Evolutionary conservation across 345 rosid genomes (phyloP), one percentile per base, ranked within the genome.

Genomic region (Eucalyptus sideroxylon): DNA sequence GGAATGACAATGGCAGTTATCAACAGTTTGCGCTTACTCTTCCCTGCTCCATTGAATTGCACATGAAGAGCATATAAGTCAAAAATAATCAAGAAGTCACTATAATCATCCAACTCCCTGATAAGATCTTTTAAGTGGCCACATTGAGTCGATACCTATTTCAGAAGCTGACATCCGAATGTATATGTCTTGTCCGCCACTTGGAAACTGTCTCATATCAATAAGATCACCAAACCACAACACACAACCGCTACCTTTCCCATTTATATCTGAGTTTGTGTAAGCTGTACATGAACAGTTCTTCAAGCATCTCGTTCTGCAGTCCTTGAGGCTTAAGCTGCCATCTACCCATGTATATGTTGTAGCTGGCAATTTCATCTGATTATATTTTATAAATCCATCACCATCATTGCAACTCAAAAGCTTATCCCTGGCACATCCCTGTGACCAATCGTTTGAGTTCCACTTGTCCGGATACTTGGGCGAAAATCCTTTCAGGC

Each of bases 81-180:
- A 86, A n/a, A 86, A 86, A n/a, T 50, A 50, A 86, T 86, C 87
- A 86, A 51, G 42, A 50, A 50, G 40, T 19, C 27, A 47, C 55
- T 86, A 55, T 55, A 86, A 86, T 53, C 44, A 55, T 86, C 87
- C 65, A n/a, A 3, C 34, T 86, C 60, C 45, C 40, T 19, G 27
- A 17, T 86, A 65, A 26, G 81, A 42, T 59, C 50, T 65, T 65
- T n/a, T n/a, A 87, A 67, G 34, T 62, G 51, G 83, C 82, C 62
- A 44, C 34, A 87, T 87, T 65, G 53, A 27, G 50, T 37, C 1
- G 30, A 1, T 87, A 93, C 94, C 95, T 88, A 91, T 47, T 87
- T 94, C 92, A 21, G 94, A 89, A 86, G 94, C 93, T 42, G 94
- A 91, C 93, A 92, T 91, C 90, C 93, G 89, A 65, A 94, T 88